Percentiles rank a stretch among this genome's conserved stretches.
phyloP scores from a whole-genome alignment of 2,329 filamentous ascomycete species.

The Coleophoma eucalyptorum region DNA sequence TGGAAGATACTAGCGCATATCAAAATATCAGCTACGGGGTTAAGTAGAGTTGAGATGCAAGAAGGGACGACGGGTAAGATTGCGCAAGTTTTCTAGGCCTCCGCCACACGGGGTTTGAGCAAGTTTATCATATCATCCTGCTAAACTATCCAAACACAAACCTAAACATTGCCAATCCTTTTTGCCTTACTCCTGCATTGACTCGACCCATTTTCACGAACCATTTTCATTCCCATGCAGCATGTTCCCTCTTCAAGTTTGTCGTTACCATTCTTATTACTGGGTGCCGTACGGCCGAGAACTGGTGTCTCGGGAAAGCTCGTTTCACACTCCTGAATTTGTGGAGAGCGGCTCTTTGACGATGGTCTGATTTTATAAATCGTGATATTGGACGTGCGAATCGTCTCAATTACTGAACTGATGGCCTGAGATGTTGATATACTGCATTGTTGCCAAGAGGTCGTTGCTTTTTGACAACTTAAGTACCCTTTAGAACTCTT shows the following conservation, averaged over 20 bases:
- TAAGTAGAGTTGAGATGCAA: background rate
- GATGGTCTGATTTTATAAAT: no score
- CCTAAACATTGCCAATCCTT: background rate
- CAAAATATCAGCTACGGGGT: background rate
- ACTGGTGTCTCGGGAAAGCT: background rate
- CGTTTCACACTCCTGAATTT: no score
- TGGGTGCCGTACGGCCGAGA: background rate
- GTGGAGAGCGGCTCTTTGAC: no score
- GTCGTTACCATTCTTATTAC: background rate
- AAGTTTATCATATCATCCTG: background rate
- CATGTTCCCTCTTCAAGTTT: background rate
- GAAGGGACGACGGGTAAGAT: background rate
- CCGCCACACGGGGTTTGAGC: conserved; percentile 3
- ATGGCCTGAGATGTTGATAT: no score
- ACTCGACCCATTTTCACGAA: background rate
- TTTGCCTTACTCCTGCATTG: background rate
- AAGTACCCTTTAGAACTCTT: no score
- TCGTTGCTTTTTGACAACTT: no score
- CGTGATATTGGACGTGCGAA: no score
- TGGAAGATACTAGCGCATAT: background rate
- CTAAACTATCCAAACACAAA: no score
- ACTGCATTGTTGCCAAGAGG: no score
- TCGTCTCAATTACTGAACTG: no score
- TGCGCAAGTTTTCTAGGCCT: background rate
- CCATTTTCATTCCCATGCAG: background rate